Evolutionary conservation across 345 rosid genomes (phyloP).

Genomic region (Populus pruinosa): DNA sequence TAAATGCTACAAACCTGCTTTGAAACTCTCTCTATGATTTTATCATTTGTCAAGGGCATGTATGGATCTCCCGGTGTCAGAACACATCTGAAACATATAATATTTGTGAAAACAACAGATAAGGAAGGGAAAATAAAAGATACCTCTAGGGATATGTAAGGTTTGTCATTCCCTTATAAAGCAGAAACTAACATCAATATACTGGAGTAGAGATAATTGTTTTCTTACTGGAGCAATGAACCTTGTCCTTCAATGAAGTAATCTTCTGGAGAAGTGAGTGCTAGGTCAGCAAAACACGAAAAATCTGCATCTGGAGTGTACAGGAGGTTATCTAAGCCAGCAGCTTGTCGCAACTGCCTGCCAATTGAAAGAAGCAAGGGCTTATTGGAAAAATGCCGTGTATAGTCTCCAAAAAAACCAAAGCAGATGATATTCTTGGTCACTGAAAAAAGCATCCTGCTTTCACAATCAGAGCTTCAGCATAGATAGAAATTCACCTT

Average conservation of each 20-base stretch:
- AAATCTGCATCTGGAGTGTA: slow-evolving; percentile 99
- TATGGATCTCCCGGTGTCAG: slow-evolving; percentile 95
- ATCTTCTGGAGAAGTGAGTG: slow-evolving; percentile 87
- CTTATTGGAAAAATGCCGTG: not conserved
- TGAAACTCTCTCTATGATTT: slow-evolving; percentile 78
- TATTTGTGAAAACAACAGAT: not conserved
- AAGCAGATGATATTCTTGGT: not conserved
- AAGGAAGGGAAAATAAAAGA: not conserved
- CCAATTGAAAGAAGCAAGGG: slow-evolving; percentile 11
- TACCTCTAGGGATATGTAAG: not conserved
- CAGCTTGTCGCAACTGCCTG: slow-evolving; percentile 79
- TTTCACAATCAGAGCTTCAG: not conserved
- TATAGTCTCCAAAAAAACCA: not conserved
- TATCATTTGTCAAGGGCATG: slow-evolving; percentile 79
- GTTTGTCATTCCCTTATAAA: not conserved
- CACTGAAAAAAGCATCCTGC: not conserved
- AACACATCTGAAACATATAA: slow-evolving; percentile 60
- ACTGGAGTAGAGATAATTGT: not conserved
- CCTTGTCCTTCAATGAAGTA: slow-evolving; percentile 96
- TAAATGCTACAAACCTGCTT: slow-evolving; percentile 59
- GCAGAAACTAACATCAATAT: not conserved
- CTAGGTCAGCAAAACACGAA: slow-evolving; percentile 95
- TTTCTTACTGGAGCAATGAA: slow-evolving; percentile 89
- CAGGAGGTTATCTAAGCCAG: slow-evolving; percentile 87
- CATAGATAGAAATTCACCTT: slow-evolving; percentile 45